Evolutionary conservation across 352 stramenopile genomes (phyloP), one percentile per base, ranked within the genome.

Genomic region (Pythium oligandrum): DNA sequence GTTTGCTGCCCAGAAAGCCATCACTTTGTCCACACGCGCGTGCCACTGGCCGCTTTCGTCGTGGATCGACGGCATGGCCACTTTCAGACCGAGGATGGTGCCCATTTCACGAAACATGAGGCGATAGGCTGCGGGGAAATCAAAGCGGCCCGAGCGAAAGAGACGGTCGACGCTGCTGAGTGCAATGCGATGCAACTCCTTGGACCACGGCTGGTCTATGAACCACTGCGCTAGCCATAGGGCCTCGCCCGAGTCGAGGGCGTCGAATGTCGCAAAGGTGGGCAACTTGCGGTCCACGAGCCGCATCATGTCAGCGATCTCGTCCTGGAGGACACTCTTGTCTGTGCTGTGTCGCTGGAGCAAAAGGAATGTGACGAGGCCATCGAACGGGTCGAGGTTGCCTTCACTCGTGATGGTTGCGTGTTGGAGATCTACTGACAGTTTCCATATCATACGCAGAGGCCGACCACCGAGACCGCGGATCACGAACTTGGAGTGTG

Each of bases 81-180:
- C 57, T 33, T 64, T 47, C 12, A 73, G 53, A 17, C 61, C 65
- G 30, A 73, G 44, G 43, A 58, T 58, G 0, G 65, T 68, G 6
- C 61, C 65, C 65, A 73, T 73, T 38, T 73, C 65, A 51, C 65
- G 65, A 31, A 70, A 70, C 53, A 73, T 40, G 40, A 73, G 54
- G 6, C 65, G 61, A 11, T 63, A 64, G 6, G 37, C 36, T 40
- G 52, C 11, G 8, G 54, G 54, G n/a, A 31, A 32, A n/a, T 51
- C 36, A 36, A 71, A 61, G 17, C 44, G 59, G 0, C 59, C 59
- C 10, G 50, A 51, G 6, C 32, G 37, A 4, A 64, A 64, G 11
- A 71, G 40, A 26, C 44, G 45, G 7, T 63, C 62, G 32, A 73
- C 50, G 43, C 57, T 57, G 43, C 44, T 40, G 6, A 73, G 57